phyloP scores from a whole-genome alignment of 75 land plant genomes.

The Cupressus sempervirens region DNA sequence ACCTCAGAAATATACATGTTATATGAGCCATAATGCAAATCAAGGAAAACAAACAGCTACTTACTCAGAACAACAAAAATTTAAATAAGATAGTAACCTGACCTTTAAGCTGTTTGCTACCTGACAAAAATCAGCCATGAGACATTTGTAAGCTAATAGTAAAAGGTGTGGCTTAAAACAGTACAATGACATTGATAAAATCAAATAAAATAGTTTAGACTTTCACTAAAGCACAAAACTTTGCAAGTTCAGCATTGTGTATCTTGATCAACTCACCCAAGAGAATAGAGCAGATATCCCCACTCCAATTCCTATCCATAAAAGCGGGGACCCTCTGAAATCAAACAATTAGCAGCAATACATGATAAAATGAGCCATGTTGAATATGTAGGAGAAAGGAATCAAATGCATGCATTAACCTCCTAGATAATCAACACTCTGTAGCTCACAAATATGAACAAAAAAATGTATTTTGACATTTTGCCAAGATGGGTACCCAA shows the following conservation, averaged over 20 bases:
- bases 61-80: neutral
- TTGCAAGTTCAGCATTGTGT: neutral
- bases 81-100: constrained; percentile 5
- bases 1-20: neutral
- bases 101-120: constrained; percentile 8
- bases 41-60: constrained; percentile 1
- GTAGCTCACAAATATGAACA: neutral
- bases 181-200: neutral
- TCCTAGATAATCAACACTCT: neutral
- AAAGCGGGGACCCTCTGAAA: constrained; percentile 82
- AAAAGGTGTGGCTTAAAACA: neutral
- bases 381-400: constrained; percentile 1
- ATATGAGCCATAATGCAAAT: neutral
- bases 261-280: constrained; percentile 41
- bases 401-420: neutral
- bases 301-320: constrained; percentile 93
- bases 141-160: neutral
- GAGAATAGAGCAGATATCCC: constrained; percentile 77
- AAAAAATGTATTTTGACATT: neutral
- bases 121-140: neutral
- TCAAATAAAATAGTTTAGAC: neutral
- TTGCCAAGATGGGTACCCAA: neutral
- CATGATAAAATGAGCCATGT: neutral
- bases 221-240: neutral
- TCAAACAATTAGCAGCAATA: constrained; percentile 5